phyloP scores from a whole-genome alignment of 1,284 basidiomycete species.

The Schizophyllum commune region DNA sequence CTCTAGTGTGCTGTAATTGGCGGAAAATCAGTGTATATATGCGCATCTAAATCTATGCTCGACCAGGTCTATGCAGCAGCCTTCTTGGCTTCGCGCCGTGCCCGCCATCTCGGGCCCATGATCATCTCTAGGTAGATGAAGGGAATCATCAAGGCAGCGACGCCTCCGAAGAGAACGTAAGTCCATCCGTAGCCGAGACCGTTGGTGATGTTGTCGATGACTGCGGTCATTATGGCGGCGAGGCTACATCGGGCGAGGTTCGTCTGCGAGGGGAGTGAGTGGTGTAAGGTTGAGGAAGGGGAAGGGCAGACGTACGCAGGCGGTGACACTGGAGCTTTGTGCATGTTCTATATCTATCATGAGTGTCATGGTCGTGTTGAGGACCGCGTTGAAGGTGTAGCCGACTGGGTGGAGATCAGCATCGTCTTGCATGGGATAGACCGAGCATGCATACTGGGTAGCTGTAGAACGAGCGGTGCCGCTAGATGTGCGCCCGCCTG shows the following conservation, averaged over 20 bases:
- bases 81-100: neutral
- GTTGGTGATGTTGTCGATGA: neutral
- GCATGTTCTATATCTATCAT: neutral
- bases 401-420: neutral
- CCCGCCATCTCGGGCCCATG: neutral
- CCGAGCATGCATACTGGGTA: neutral
- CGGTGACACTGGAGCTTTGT: neutral
- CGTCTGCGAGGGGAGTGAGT: neutral
- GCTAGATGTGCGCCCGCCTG: slow-evolving; percentile 42
- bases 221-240: neutral
- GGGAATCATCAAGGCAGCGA: neutral
- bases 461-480: slow-evolving; percentile 32
- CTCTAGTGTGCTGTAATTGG: no score
- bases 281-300: neutral
- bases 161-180: neutral
- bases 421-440: neutral
- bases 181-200: neutral
- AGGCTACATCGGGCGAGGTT: neutral
- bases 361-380: neutral
- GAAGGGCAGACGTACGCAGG: neutral
- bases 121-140: neutral
- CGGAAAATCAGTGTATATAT: no score
- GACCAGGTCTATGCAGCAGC: neutral
- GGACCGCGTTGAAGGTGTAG: neutral
- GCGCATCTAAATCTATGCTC: no score